Evolutionary conservation across 306 rosid genomes (phyloP).

Genomic region (Cicer arietinum): DNA sequence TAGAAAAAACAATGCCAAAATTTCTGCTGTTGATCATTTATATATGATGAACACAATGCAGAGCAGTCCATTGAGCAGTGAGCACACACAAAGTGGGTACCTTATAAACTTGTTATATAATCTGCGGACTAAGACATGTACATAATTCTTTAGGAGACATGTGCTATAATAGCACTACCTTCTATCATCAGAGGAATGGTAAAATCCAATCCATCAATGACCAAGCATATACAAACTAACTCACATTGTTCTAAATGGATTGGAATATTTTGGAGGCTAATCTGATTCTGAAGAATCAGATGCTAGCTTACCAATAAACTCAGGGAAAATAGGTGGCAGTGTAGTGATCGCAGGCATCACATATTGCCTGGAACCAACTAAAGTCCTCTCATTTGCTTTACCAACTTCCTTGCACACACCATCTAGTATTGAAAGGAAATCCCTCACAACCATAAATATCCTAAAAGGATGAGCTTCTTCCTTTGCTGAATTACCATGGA

Average conservation of each 20-base stretch:
- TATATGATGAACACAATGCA: constrained; percentile 27
- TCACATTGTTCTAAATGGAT: constrained; percentile 7
- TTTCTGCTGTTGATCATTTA: constrained; percentile 17
- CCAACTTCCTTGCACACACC: constrained; percentile 90
- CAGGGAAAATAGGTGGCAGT: constrained; percentile 55
- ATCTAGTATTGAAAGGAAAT: constrained; percentile 77
- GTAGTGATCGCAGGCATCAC: constrained; percentile 49
- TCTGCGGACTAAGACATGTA: constrained; percentile 40
- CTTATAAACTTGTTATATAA: constrained; percentile 17
- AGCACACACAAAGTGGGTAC: background rate
- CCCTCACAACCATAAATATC: constrained; percentile 79
- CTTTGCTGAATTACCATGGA: constrained; percentile 81
- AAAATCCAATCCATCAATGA: constrained; percentile 21
- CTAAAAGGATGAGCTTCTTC: constrained; percentile 93
- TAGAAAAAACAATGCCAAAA: constrained; percentile 26
- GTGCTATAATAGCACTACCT: constrained; percentile 42
- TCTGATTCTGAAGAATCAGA: constrained; percentile 57
- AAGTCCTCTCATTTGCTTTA: constrained; percentile 73
- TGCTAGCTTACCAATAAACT: constrained; percentile 52
- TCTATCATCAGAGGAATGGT: constrained; percentile 49
- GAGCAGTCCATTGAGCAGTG: constrained; percentile 10
- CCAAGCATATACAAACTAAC: constrained; percentile 21
- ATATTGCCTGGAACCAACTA: constrained; percentile 66
- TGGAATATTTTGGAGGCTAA: constrained; percentile 3
- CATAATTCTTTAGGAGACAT: constrained; percentile 24